Base-by-base conservation (phyloP, 306 rosid genomes). In the Fagus sylvatica region DNA sequence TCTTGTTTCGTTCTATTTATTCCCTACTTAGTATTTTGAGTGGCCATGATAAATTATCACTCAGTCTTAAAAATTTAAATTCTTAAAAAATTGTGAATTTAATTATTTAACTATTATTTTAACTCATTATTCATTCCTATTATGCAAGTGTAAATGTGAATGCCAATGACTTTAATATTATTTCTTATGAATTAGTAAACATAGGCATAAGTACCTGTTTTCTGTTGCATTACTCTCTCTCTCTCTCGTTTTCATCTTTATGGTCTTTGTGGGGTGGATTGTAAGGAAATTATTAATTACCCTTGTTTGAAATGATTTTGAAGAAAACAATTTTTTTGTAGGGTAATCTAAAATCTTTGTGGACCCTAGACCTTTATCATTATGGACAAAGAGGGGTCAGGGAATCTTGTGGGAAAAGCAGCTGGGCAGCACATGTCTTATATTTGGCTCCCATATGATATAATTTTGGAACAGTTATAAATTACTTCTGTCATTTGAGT, bases 331-430 rank as follows among this genome's bases (percentile, higher is more conserved):
- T 34, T 3, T 28, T 67, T 74, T 15, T 6, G 76, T 34, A 67
- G 60, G 79, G 46, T 42, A 42, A 64, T 22, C 81, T 65, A 76
- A 75, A 81, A 71, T 76, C 81, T 81, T 62, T 1, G 73, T 81
- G 85, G 85, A 42, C 78, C 85, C 12, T 34, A 16, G 2, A 49
- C 2, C 53, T 53, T 12, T 53, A 81, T 81, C 71, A 42, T 34
- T n/a, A 28, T 62, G 73, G 82, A 62, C 28, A 56, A 51, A 39
- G 53, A 43, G 57, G 77, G 67, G 62, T 61, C 64, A 76, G 49
- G 53, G 77, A 71, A 54, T 71, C 77, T 76, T 30, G 85, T 72
- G 48, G 84, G 77, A 48, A 37, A 49, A 10, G 54, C 59, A 80
- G 51, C 32, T 59, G 67, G 48, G 67, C 7, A 76, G 36, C 41